Percentiles rank a stretch among this genome's conserved stretches.
Conservation (phyloP, 371 early-diverging fungal genomes). For the Smittium culicis region DNA sequence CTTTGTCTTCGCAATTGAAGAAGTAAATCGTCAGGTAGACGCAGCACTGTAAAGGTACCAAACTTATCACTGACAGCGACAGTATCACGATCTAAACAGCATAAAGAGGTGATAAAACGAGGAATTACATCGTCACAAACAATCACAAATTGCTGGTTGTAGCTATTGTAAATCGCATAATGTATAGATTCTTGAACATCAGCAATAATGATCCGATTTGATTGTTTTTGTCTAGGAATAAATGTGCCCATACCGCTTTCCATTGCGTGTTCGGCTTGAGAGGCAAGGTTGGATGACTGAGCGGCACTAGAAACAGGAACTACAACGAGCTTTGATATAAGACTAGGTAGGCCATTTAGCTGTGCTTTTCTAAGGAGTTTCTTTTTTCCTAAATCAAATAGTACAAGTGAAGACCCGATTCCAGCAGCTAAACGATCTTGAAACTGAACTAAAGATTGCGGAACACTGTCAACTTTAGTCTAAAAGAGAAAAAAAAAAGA, state of each 20-base stretch:
- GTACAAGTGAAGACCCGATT: slow-evolving; percentile 68
- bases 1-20: slow-evolving; percentile 27
- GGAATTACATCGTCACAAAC: slow-evolving; percentile 92
- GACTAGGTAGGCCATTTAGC: slow-evolving; percentile 54
- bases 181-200: slow-evolving; percentile 82
- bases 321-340: slow-evolving; percentile 41
- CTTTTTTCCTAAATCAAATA: slow-evolving; percentile 86
- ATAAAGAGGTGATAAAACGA: slow-evolving; percentile 64
- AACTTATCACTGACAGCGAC: slow-evolving; percentile 90
- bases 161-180: slow-evolving; percentile 54
- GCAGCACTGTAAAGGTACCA: slow-evolving; percentile 74
- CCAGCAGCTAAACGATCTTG: slow-evolving; percentile 82
- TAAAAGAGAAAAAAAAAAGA: not conserved
- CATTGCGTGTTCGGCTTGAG: slow-evolving; percentile 35
- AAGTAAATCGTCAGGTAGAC: slow-evolving; percentile 39
- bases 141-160: slow-evolving; percentile 65
- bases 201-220: slow-evolving; percentile 67
- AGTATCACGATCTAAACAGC: slow-evolving; percentile 85
- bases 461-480: slow-evolving; percentile 74
- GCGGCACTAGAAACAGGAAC: not conserved
- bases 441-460: slow-evolving; percentile 69
- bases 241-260: not conserved
- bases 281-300: not conserved
- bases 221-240: slow-evolving; percentile 33
- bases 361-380: slow-evolving; percentile 86